A percentile compares a stretch with the other conserved stretches of the same genome.
phyloP scores from a whole-genome alignment of 2,329 filamentous ascomycete species.

The Penicillium sp. region DNA sequence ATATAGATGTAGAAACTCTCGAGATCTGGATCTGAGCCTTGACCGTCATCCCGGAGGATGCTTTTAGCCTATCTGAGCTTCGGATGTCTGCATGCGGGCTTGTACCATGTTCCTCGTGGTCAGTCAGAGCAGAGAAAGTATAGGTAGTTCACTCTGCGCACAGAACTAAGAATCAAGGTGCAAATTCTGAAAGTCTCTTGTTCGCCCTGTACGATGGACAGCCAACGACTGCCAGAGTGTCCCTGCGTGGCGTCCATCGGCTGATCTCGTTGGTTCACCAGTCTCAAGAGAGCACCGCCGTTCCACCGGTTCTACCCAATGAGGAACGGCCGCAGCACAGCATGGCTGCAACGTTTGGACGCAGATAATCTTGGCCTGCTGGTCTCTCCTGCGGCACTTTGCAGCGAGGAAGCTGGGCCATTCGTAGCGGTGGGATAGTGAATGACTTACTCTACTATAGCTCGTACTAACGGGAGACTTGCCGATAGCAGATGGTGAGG shows the following conservation, averaged over 20 bases:
- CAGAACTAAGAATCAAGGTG: background rate
- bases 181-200: background rate
- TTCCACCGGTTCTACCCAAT: constrained; percentile 16
- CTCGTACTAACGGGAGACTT: background rate
- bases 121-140: background rate
- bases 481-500: background rate
- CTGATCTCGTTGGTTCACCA: background rate
- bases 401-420: background rate
- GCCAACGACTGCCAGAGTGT: background rate
- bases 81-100: background rate
- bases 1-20: background rate
- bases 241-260: background rate
- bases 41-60: background rate
- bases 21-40: background rate
- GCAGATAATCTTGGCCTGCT: background rate
- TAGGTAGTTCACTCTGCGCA: background rate
- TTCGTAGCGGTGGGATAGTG: constrained; percentile 1
- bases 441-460: background rate
- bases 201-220: background rate
- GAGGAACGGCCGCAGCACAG: constrained; percentile 11
- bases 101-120: background rate
- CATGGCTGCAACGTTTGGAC: constrained; percentile 18
- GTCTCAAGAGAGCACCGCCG: background rate
- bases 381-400: background rate
- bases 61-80: background rate